phyloP scores from a whole-genome alignment of 148 eudicot genomes.

The Tetragonia tetragonoides region DNA sequence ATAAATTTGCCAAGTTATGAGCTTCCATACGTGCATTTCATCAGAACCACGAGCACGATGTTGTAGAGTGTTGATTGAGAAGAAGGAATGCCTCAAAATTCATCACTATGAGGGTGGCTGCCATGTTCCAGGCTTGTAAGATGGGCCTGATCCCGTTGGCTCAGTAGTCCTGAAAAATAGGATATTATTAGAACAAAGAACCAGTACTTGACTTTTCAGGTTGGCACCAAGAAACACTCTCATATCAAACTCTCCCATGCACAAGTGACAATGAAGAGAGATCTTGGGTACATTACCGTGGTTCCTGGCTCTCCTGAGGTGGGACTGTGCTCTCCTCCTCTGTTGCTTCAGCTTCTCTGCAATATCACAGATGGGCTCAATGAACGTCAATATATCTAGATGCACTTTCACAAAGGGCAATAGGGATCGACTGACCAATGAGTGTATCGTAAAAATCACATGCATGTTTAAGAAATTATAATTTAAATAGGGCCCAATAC shows the following conservation, averaged over 20 bases:
- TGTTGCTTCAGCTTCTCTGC: conserved; percentile 42
- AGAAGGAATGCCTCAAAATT: not conserved
- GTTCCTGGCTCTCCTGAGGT: conserved; percentile 35
- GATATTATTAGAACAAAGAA: not conserved
- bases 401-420: not conserved
- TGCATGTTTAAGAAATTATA: not conserved
- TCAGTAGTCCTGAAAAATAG: conserved; percentile 67
- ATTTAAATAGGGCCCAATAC: too few species aligned
- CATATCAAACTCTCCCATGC: not conserved
- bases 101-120: conserved; percentile 73
- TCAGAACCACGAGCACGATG: not conserved
- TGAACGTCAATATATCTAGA: not conserved
- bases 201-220: not conserved
- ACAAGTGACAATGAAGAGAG: not conserved
- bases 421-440: not conserved
- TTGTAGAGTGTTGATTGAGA: not conserved
- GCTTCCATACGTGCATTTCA: too few species aligned
- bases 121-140: conserved; percentile 93
- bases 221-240: not conserved
- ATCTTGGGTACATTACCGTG: conserved; percentile 37
- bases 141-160: conserved; percentile 80
- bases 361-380: conserved; percentile 14
- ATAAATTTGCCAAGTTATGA: not conserved
- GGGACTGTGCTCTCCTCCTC: conserved; percentile 34
- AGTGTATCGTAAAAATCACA: not conserved